Percentiles rank a stretch among this genome's conserved stretches.
phyloP scores from a whole-genome alignment of 2,329 filamentous ascomycete genomes.

The Neonectria faginata region DNA sequence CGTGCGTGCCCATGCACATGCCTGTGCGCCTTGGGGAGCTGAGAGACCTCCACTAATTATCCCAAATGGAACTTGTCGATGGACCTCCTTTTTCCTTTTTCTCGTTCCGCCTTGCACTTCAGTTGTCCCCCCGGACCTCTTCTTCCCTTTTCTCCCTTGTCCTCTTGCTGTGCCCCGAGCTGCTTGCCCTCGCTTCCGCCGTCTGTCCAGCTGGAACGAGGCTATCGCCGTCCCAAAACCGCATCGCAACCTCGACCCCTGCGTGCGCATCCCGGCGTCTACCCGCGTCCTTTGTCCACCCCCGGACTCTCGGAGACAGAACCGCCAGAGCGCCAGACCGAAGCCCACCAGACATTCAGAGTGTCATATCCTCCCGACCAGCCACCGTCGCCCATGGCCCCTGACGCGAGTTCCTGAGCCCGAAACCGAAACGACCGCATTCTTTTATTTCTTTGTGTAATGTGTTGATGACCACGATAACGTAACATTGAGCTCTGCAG shows the following conservation, averaged over 20 bases:
- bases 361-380: conserved; percentile 18
- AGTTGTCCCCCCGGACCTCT: conserved; percentile 39
- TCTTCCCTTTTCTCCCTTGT: conserved; percentile 30
- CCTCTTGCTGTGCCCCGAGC: not conserved
- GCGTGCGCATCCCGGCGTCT: conserved; percentile 17
- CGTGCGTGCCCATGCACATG: not conserved
- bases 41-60: conserved; percentile 37
- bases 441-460: conserved; percentile 28
- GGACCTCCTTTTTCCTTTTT: conserved; percentile 43
- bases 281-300: conserved; percentile 24
- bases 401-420: conserved; percentile 29
- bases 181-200: conserved; percentile 9
- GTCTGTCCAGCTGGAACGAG: conserved; percentile 5
- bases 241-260: conserved; percentile 3
- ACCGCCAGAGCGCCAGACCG: conserved; percentile 1
- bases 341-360: conserved; percentile 17
- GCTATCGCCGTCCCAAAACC: conserved; percentile 9
- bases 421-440: conserved; percentile 10
- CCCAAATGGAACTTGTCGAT: conserved; percentile 36
- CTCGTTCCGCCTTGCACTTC: conserved; percentile 22
- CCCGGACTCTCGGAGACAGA: conserved; percentile 1
- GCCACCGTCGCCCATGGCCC: conserved; percentile 38
- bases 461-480: conserved; percentile 41
- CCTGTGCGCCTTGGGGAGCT: not conserved
- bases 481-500: conserved; percentile 36